Conservation (phyloP, 139 green algal species). For the Micractinium sp. region DNA sequence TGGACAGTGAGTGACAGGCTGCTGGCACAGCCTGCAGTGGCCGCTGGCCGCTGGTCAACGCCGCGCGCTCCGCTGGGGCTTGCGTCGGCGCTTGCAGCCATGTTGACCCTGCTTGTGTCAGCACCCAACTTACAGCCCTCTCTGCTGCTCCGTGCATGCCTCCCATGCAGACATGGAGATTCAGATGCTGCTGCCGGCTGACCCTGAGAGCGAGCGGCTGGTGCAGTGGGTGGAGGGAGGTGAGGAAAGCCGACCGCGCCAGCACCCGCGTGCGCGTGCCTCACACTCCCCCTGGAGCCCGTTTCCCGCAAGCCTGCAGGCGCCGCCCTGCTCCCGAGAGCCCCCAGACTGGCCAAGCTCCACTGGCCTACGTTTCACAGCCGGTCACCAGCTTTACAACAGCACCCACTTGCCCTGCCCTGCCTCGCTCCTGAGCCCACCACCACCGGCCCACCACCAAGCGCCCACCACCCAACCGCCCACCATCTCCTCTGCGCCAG, state of each 20-base stretch:
- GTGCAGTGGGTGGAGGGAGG: conserved; percentile 73
- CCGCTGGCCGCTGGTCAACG: too few relatives aligned
- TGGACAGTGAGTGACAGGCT: conserved; percentile 59
- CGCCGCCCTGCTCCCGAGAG: not conserved
- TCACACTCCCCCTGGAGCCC: not conserved
- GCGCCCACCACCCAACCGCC: not conserved
- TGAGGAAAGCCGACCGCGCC: not conserved
- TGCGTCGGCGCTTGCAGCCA: not conserved
- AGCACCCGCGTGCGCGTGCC: not conserved
- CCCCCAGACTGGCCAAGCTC: not conserved
- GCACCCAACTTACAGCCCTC: too few relatives aligned
- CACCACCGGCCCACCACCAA: not conserved
- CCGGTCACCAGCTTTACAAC: not conserved
- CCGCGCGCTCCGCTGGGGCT: too few relatives aligned
- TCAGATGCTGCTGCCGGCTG: conserved; percentile 59
- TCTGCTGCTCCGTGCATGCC: not conserved
- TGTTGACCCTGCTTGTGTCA: not conserved
- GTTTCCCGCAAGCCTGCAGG: too few relatives aligned
- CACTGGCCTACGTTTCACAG: not conserved
- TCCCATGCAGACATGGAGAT: conserved; percentile 71
- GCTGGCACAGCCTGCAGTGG: too few relatives aligned
- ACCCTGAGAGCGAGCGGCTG: conserved; percentile 61
- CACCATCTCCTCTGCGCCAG: not conserved
- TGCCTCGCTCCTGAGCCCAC: conserved; percentile 1
- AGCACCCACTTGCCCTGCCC: not conserved